phyloP scores from a whole-genome alignment of 1,284 basidiomycete genomes.

The Ceratobasidium sp. region DNA sequence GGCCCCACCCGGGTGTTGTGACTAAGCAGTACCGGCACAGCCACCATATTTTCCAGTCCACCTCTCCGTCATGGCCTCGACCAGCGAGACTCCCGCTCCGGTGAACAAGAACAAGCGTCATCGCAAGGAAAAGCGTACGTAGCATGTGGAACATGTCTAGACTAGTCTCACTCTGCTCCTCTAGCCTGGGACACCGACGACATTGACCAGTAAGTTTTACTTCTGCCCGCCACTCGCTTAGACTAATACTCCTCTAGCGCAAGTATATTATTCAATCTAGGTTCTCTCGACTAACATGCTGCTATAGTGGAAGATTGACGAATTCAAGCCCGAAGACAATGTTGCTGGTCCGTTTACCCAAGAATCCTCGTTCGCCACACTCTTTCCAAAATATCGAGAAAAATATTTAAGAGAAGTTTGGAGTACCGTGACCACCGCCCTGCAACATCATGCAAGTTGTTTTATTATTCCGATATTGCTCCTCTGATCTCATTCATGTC shows the following conservation, averaged over 20 bases:
- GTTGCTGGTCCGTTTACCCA: slow-evolving; percentile 86
- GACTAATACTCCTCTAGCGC: slow-evolving; percentile 47
- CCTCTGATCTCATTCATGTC: not conserved
- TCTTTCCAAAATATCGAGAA: slow-evolving; percentile 99
- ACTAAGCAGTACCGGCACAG: slow-evolving; percentile 2
- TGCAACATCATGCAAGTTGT: slow-evolving; percentile 76
- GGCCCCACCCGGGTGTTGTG: not conserved
- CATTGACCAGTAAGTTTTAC: slow-evolving; percentile 86
- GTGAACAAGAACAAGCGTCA: slow-evolving; percentile 86
- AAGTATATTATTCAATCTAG: slow-evolving; percentile 43
- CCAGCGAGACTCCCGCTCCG: slow-evolving; percentile 35
- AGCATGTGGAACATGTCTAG: not conserved
- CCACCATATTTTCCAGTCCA: not conserved
- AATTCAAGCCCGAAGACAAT: slow-evolving; percentile 79
- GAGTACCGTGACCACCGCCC: slow-evolving; percentile 87
- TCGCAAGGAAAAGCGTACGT: slow-evolving; percentile 89
- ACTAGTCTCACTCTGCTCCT: slow-evolving; percentile 20
- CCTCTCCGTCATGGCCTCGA: slow-evolving; percentile 27
- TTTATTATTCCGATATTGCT: not conserved
- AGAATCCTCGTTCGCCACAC: slow-evolving; percentile 96
- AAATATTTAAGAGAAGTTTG: slow-evolving; percentile 95
- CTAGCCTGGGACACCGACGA: slow-evolving; percentile 98
- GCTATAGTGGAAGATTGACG: slow-evolving; percentile 84
- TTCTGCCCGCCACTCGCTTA: not conserved
- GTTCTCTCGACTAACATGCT: not conserved